Evolutionary conservation across 306 rosid species (phyloP).

Genomic region (Purshia tridentata): DNA sequence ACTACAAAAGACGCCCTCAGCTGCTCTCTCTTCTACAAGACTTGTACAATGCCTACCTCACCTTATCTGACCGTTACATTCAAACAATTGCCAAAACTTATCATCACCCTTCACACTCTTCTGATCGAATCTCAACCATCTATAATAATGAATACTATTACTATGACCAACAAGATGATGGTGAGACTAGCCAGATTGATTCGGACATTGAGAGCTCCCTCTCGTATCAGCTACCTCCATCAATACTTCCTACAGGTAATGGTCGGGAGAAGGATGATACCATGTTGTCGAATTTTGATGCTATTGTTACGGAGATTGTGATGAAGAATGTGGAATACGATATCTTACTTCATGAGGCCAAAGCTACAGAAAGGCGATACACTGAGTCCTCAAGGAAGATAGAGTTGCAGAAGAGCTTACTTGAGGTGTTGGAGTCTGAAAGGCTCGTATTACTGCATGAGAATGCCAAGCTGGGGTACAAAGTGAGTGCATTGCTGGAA

Average conservation of each 20-base stretch:
- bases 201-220: constrained; percentile 81
- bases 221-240: constrained; percentile 52
- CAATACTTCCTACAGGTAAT: neutral
- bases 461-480: constrained; percentile 67
- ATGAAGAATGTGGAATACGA: constrained; percentile 71
- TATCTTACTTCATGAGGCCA: constrained; percentile 53
- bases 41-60: constrained; percentile 74
- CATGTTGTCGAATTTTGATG: constrained; percentile 26
- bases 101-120: constrained; percentile 46
- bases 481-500: constrained; percentile 57
- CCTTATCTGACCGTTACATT: constrained; percentile 75
- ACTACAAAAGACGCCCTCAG: constrained; percentile 89
- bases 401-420: constrained; percentile 76
- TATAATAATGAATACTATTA: constrained; percentile 33
- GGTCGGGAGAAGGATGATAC: neutral
- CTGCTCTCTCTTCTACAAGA: constrained; percentile 71
- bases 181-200: constrained; percentile 41
- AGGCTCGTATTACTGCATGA: constrained; percentile 77
- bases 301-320: constrained; percentile 65
- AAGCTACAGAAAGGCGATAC: constrained; percentile 46
- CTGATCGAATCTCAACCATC: constrained; percentile 46
- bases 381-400: constrained; percentile 68
- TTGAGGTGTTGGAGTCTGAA: constrained; percentile 93
- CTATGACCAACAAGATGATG: constrained; percentile 50
- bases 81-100: constrained; percentile 53